Evolutionary conservation across 1,139 yeast species (phyloP).

Genomic region (Suhomyces terraborum): DNA sequence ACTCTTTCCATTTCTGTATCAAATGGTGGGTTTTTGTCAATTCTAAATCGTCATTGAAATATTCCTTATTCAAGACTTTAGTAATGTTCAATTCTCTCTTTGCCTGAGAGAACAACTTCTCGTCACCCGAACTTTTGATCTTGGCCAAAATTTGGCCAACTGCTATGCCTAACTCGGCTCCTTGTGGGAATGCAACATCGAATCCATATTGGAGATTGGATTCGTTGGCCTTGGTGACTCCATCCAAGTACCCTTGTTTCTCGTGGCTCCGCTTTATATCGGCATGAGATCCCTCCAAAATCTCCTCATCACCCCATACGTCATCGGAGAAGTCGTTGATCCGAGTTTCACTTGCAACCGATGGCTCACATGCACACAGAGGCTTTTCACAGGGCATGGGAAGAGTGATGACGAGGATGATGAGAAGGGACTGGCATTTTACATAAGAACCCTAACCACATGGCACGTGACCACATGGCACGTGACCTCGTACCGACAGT

Average conservation of each 20-base stretch:
- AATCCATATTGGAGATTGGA: slow-evolving; percentile 74
- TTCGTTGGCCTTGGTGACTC: slow-evolving; percentile 72
- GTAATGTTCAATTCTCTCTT: slow-evolving; percentile 52
- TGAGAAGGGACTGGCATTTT: too few species aligned
- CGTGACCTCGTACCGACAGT: neutral
- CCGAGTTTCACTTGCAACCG: slow-evolving; percentile 9
- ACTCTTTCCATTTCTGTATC: neutral
- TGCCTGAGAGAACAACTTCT: slow-evolving; percentile 36
- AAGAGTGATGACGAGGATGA: too few species aligned
- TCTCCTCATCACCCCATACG: slow-evolving; percentile 48
- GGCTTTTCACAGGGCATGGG: slow-evolving; percentile 2
- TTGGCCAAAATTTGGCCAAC: slow-evolving; percentile 70
- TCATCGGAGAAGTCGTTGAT: slow-evolving; percentile 27
- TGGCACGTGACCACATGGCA: neutral
- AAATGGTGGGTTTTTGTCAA: slow-evolving; percentile 18
- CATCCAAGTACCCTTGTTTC: slow-evolving; percentile 85
- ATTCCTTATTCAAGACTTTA: slow-evolving; percentile 49
- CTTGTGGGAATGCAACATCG: slow-evolving; percentile 74
- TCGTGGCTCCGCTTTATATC: slow-evolving; percentile 62
- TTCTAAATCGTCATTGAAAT: slow-evolving; percentile 54
- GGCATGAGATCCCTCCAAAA: slow-evolving; percentile 31
- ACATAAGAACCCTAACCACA: neutral
- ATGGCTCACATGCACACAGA: slow-evolving; percentile 8
- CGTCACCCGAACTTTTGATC: slow-evolving; percentile 23
- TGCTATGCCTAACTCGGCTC: slow-evolving; percentile 65